phyloP scores from a whole-genome alignment of 495 filamentous ascomycete genomes.

The Lasiosphaeriaceae sp. region DNA sequence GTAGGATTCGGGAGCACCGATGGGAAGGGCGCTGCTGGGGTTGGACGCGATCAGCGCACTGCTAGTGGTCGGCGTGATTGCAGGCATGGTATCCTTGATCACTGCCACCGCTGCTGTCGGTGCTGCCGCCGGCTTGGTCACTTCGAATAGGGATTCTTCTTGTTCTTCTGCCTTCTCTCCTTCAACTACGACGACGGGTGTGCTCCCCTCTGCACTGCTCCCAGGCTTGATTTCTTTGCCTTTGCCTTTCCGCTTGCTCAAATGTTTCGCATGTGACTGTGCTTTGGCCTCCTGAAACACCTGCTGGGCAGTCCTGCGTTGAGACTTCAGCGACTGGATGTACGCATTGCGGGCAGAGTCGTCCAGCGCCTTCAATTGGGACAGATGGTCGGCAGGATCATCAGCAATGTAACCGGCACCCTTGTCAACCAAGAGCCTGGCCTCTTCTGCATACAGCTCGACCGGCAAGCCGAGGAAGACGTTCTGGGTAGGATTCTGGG shows the following conservation, averaged over 20 bases:
- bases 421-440: constrained; percentile 74
- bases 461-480: constrained; percentile 85
- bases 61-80: constrained; percentile 23
- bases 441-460: constrained; percentile 89
- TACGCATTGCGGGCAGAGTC: constrained; percentile 49
- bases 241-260: constrained; percentile 22
- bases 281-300: constrained; percentile 35
- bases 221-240: neutral
- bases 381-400: constrained; percentile 62
- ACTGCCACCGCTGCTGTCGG: neutral
- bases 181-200: constrained; percentile 17
- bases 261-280: constrained; percentile 29
- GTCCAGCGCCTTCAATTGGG: constrained; percentile 55
- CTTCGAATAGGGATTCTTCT: constrained; percentile 43
- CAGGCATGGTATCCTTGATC: constrained; percentile 15
- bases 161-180: constrained; percentile 22
- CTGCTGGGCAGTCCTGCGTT: constrained; percentile 38
- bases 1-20: constrained; percentile 39
- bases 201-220: neutral
- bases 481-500: constrained; percentile 91
- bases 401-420: constrained; percentile 75
- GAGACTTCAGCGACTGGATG: constrained; percentile 34
- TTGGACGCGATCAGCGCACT: constrained; percentile 27
- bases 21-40: constrained; percentile 15
- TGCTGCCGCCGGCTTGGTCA: constrained; percentile 4